Evolutionary conservation across 345 rosid species (phyloP).

Genomic region (Odontarrhena argentea): DNA sequence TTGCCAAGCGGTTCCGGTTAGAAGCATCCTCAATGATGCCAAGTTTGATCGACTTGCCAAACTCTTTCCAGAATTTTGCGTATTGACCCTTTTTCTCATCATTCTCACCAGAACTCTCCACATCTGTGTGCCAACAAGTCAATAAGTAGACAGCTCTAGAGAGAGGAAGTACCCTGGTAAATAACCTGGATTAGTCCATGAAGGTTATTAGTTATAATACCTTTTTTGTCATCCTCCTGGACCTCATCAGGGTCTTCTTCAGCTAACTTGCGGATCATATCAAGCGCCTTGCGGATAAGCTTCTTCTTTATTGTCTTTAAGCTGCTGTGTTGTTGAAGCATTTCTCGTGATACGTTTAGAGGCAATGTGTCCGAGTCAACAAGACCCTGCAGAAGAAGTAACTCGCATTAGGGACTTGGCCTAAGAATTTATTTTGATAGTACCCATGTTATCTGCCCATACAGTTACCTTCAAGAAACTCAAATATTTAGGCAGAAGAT

Average conservation of each 20-base stretch:
- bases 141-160: neutral
- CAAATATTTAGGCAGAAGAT: constrained; percentile 89
- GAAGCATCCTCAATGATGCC: constrained; percentile 95
- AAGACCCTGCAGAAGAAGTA: constrained; percentile 74
- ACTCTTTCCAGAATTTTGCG: constrained; percentile 93
- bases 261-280: constrained; percentile 88
- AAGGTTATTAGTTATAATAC: constrained; percentile 40
- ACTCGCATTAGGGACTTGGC: constrained; percentile 17
- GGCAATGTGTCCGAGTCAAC: constrained; percentile 97
- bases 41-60: constrained; percentile 94
- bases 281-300: constrained; percentile 93
- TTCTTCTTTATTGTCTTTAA: constrained; percentile 97
- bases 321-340: constrained; percentile 97
- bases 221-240: constrained; percentile 74
- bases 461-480: constrained; percentile 79
- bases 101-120: constrained; percentile 61
- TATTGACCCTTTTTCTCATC: constrained; percentile 93
- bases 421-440: neutral
- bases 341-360: constrained; percentile 92
- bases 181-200: neutral
- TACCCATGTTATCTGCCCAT: neutral
- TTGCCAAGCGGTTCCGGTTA: constrained; percentile 91
- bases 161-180: neutral
- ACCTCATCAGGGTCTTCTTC: constrained; percentile 91
- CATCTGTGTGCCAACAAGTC: constrained; percentile 46